Conservation (phyloP, 2,329 filamentous ascomycete genomes). For the Cladosporium cucumerinum region DNA sequence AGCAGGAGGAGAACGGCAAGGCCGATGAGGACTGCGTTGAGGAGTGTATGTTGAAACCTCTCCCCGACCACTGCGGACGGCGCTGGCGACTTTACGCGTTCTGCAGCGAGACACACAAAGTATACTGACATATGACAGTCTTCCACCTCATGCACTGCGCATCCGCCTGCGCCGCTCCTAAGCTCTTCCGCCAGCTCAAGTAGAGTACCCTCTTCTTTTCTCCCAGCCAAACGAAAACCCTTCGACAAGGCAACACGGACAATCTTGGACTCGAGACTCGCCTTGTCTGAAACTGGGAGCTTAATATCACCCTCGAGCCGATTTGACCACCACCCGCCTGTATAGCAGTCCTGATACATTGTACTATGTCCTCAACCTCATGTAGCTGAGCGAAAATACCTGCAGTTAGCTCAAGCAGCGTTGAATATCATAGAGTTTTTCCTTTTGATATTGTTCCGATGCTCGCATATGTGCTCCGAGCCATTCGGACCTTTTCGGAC, state of each 20-base stretch:
- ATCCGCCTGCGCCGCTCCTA: conserved; percentile 86
- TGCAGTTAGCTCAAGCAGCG: conserved; percentile 7
- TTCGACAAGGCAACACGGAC: neutral
- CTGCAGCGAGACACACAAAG: neutral
- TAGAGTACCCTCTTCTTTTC: conserved; percentile 48
- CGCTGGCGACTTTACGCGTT: neutral
- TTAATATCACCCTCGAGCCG: conserved; percentile 1
- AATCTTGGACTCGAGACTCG: neutral
- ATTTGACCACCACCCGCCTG: conserved; percentile 25
- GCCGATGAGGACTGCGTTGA: conserved; percentile 95
- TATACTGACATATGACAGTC: conserved; percentile 55
- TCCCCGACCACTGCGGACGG: neutral
- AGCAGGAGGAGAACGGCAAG: conserved; percentile 67
- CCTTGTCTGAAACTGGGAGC: conserved; percentile 6
- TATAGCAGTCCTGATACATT: conserved; percentile 36
- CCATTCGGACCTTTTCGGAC: neutral
- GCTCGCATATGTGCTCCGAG: neutral
- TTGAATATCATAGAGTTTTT: conserved; percentile 14
- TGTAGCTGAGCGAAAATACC: conserved; percentile 9
- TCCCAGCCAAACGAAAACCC: neutral
- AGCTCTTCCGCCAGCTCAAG: conserved; percentile 90
- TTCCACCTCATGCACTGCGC: conserved; percentile 99
- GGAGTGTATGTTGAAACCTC: conserved; percentile 72
- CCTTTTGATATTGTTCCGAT: conserved; percentile 1
- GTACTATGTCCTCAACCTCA: conserved; percentile 27